Base-by-base conservation (phyloP, 169 alveolate genomes). In the Cryptosporidium ubiquitum region DNA sequence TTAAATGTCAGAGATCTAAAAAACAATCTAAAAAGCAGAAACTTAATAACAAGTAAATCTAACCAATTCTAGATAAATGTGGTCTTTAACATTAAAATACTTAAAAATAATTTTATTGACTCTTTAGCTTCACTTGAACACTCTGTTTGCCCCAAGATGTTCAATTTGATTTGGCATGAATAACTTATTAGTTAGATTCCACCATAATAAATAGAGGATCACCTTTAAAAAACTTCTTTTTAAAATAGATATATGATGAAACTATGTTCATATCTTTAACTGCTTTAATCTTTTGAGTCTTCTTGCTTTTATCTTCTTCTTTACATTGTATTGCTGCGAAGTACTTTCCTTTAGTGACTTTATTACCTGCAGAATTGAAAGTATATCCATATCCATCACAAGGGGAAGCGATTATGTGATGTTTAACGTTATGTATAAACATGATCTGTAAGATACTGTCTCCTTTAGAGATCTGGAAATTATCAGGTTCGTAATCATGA, bases 261-360 rank as follows among this genome's bases (percentile, higher is more conserved):
- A 64, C 66, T 35, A 79, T 79, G 12, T 35, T 44, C 73, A 79
- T 58, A 23, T 79, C 75, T 44, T 79, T 79, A 26, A 40, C 47
- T 39, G 79, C 75, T 42, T 58, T 79, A 9, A 79, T 61, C 55
- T 79, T 79, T 79, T 79, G 89, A 55, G 70, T 74, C 20, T 33
- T 39, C 20, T n/a, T 39, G 7, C 42, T 66, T 23, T 64, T 79
- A 1, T 79, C 79, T 31, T 58, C 66, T 20, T 58, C 75, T 42
- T 61, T 79, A 61, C 89, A 79, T 29, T 79, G 89, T 29, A 79
- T 58, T 33, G 64, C 75, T 14, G 89, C 89, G 29, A 79, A 79
- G 26, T 79, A 79, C 44, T 79, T 58, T 20, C 75, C 79, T 29
- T 79, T 58, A 5, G 71, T 31, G 52, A 79, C 69, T n/a, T 61